Evolutionary conservation across 495 filamentous ascomycete species (phyloP).

Genomic region (Daldinia loculata): DNA sequence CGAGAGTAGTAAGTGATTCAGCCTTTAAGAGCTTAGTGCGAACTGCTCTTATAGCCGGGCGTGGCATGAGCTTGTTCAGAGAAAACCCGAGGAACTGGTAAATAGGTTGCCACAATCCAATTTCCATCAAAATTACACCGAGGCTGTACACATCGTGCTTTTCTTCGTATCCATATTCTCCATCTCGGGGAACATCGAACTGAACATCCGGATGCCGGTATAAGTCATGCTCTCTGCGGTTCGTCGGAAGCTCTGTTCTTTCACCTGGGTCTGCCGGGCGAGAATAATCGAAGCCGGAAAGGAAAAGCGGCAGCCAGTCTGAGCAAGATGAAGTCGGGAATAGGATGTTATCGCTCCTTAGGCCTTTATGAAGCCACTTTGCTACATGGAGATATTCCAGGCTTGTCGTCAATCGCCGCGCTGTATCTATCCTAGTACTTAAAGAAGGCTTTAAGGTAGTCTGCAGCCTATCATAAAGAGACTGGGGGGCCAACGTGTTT

Average conservation of each 20-base stretch:
- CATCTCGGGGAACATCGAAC: constrained; percentile 13
- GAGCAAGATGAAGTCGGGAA: not conserved
- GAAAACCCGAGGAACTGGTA: not conserved
- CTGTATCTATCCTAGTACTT: not conserved
- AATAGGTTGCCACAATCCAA: not conserved
- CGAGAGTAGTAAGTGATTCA: not conserved
- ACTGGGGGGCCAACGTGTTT: not conserved
- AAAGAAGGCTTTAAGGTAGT: not conserved
- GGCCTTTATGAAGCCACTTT: not conserved
- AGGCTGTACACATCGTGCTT: constrained; percentile 15
- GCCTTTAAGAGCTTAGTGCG: not conserved
- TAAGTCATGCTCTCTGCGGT: not conserved
- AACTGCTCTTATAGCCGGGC: not conserved
- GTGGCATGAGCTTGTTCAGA: not conserved
- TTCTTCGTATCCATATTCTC: constrained; percentile 10
- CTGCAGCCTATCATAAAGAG: not conserved
- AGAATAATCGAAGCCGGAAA: not conserved
- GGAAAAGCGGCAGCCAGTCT: not conserved
- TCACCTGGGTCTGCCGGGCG: not conserved
- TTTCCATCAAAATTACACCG: not conserved
- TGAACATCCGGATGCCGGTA: constrained; percentile 11
- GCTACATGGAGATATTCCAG: not conserved
- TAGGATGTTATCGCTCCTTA: not conserved
- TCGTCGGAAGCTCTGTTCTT: not conserved
- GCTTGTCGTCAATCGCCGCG: not conserved